Percentiles rank a stretch among this genome's conserved stretches.
Evolutionary conservation across 2,329 filamentous ascomycete genomes (phyloP).

Genomic region (Fusarium floridanum): DNA sequence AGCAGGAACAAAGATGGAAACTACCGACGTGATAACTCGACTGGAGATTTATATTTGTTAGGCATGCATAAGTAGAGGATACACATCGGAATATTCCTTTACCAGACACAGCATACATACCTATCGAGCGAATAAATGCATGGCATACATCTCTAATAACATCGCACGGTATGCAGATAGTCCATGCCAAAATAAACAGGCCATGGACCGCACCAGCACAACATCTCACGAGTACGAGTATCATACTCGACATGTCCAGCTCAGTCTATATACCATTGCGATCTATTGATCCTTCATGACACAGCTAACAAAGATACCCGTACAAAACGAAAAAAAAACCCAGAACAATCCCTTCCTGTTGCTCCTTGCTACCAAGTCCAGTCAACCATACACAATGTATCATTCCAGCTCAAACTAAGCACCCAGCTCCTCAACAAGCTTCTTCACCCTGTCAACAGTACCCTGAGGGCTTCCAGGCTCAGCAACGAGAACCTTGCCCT

Average conservation of each 20-base stretch:
- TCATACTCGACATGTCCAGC: background rate
- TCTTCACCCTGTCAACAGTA: slow-evolving; percentile 82
- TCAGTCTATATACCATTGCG: slow-evolving; percentile 4
- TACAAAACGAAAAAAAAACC: background rate
- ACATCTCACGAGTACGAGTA: background rate
- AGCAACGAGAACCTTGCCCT: slow-evolving; percentile 81
- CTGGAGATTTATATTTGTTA: background rate
- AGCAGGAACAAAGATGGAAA: background rate
- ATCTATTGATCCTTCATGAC: slow-evolving; percentile 12
- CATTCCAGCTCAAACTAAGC: slow-evolving; percentile 23
- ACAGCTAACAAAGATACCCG: background rate
- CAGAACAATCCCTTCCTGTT: background rate
- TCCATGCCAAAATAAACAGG: background rate
- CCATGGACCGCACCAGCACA: background rate
- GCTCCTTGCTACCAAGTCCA: background rate
- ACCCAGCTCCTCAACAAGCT: slow-evolving; percentile 68
- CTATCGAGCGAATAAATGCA: background rate
- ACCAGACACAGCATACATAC: background rate
- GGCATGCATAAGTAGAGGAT: background rate
- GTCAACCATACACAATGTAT: background rate
- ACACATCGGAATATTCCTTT: background rate
- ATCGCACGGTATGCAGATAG: too few relatives aligned
- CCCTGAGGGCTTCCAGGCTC: slow-evolving; percentile 81
- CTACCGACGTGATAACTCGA: background rate
- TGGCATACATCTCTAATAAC: background rate